phyloP scores from a whole-genome alignment of 2,329 filamentous ascomycete genomes.

The Pyricularia sp. region DNA sequence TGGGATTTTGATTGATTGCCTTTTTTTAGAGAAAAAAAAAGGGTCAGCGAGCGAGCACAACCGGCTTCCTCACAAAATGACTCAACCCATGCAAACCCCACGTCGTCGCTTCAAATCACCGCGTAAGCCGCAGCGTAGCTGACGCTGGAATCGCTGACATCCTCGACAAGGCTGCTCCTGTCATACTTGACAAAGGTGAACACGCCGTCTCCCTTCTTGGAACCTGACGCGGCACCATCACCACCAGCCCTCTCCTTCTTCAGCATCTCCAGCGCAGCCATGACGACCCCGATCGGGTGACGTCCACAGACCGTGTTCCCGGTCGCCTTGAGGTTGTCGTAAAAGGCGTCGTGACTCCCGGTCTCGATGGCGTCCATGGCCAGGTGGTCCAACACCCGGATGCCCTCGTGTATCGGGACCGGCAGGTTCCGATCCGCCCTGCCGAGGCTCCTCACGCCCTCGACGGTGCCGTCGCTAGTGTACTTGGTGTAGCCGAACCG shows the following conservation, averaged over 20 bases:
- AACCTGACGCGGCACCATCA: slow-evolving; percentile 4
- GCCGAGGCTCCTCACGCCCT: slow-evolving; percentile 27
- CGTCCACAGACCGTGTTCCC: slow-evolving; percentile 90
- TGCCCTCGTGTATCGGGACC: slow-evolving; percentile 68
- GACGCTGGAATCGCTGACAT: slow-evolving; percentile 69
- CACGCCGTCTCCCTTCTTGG: slow-evolving; percentile 32
- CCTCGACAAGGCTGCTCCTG: slow-evolving; percentile 66
- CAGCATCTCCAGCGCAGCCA: slow-evolving; percentile 74
- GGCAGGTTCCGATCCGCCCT: slow-evolving; percentile 19
- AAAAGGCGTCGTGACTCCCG: slow-evolving; percentile 62
- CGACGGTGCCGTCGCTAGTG: slow-evolving; percentile 35
- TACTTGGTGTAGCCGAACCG: slow-evolving; percentile 83
- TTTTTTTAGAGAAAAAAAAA: too few species aligned
- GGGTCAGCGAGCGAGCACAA: neutral
- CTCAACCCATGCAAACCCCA: neutral
- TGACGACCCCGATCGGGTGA: slow-evolving; percentile 86
- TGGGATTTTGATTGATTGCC: neutral
- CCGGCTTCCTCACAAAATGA: neutral
- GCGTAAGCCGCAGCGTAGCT: slow-evolving; percentile 94
- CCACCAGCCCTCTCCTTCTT: slow-evolving; percentile 23
- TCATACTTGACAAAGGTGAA: slow-evolving; percentile 85
- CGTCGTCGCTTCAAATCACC: slow-evolving; percentile 38
- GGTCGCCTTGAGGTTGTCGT: slow-evolving; percentile 59
- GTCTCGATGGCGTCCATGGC: slow-evolving; percentile 80
- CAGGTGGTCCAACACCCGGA: slow-evolving; percentile 66